Evolutionary conservation across 208 protist genomes (phyloP), one percentile per base, ranked within the genome.

Genomic region (Angomonas ambiguus): DNA sequence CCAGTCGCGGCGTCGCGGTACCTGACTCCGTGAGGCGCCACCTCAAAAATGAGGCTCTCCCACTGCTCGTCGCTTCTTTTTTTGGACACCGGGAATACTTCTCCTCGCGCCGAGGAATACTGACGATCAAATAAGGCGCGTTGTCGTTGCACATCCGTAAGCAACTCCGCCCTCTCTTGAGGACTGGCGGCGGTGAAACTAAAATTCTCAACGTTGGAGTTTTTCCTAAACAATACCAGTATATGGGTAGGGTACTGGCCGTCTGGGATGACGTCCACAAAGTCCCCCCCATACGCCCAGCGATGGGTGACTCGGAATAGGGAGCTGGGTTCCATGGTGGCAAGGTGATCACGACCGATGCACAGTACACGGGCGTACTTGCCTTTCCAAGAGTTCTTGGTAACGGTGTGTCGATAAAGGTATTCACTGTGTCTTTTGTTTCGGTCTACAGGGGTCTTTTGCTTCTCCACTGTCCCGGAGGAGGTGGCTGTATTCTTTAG

Each of bases 341-440:
- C 80, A 24, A 95, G 42, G 28, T 76, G 51, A 0, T 55, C 56
- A 2, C 48, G 55, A 6, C 87, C 80, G 8, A 96, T 69, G 56
- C 80, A 85, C 71, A 96, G 90, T 27, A 96, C 83, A 34, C 94
- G 88, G 4, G 77, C 87, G 74, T 94, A 96, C 65, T 83, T 88
- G 0, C 92, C 92, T 22, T 80, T 77, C 90, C 92, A 97, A 13
- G 85, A 94, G 62, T 80, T 79, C 71, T 97, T 97, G 1, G 83
- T 80, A 1, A 97, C 92, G 0, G 71, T 85, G 51, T 53, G 45
- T 4, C 45, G 45, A 20, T 53, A 53, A 5, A 53, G 20, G 16
- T 53, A 53, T 22, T 53, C 45, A 20, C 4, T 24, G 16, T 53
- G 45, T 5, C 45, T 8, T 4, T n/a, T 53, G 24, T 20, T 53